Evolutionary conservation across 2,329 filamentous ascomycete species (phyloP).

Genomic region (Colletotrichum viniferum): DNA sequence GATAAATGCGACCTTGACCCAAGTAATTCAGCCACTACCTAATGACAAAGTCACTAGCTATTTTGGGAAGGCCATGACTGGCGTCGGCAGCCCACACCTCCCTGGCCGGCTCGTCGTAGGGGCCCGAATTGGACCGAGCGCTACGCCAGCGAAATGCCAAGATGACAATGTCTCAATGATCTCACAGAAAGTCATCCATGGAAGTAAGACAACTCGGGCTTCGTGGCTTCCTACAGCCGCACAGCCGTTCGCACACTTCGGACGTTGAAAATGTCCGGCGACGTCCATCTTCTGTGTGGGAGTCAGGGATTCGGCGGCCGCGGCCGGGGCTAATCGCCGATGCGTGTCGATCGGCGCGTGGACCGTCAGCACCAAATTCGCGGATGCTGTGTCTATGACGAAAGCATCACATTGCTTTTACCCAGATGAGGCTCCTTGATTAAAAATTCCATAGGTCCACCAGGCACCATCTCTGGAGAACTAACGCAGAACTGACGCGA

Average conservation of each 20-base stretch:
- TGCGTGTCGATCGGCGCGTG: not conserved
- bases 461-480: not conserved
- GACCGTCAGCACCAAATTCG: not conserved
- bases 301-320: not conserved
- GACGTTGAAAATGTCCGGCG: conserved; percentile 9
- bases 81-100: not conserved
- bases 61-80: not conserved
- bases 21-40: not conserved
- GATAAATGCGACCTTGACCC: not conserved
- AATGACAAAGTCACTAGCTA: not conserved
- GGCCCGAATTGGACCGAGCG: not conserved
- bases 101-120: not conserved
- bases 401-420: not conserved
- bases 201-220: not conserved
- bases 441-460: not conserved
- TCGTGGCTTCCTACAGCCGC: not conserved
- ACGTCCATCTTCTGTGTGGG: not conserved
- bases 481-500: conserved; percentile 10
- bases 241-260: conserved; percentile 8
- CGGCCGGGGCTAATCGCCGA: not conserved
- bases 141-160: not conserved
- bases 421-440: not conserved
- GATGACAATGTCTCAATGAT: not conserved
- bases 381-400: conserved; percentile 18
- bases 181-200: not conserved